A percentile compares a stretch with the other conserved stretches of the same genome.
Conservation (phyloP, 306 rosid species). For the Leucaena leucocephala region DNA sequence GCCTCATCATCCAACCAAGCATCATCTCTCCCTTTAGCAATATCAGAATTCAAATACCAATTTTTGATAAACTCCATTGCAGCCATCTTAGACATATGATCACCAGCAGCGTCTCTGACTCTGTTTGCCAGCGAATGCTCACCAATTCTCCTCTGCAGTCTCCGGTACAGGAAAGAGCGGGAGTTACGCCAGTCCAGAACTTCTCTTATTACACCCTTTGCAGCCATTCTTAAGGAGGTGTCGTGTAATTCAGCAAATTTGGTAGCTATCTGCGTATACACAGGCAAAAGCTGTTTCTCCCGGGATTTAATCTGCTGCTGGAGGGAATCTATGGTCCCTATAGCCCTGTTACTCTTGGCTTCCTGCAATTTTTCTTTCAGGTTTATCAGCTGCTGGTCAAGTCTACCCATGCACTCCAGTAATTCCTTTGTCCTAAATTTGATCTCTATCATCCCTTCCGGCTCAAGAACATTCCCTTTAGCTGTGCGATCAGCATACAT, state of each 20-base stretch:
- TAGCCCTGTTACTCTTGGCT: conserved; percentile 60
- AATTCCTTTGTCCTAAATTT: conserved; percentile 91
- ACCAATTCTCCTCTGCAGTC: conserved; percentile 79
- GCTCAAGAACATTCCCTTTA: conserved; percentile 97
- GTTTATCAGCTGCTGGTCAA: conserved; percentile 75
- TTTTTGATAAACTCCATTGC: conserved; percentile 65
- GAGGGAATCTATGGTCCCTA: conserved; percentile 57
- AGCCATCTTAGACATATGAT: conserved; percentile 64
- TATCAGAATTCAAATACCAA: conserved; percentile 75
- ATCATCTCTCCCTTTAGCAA: conserved; percentile 54
- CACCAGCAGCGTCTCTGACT: conserved; percentile 83
- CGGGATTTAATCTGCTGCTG: conserved; percentile 85
- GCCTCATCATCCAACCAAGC: conserved; percentile 82
- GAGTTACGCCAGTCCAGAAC: conserved; percentile 86
- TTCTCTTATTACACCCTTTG: conserved; percentile 86
- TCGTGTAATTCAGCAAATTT: conserved; percentile 95
- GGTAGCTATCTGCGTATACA: conserved; percentile 95
- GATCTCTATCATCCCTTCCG: conserved; percentile 99
- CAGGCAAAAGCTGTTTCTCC: conserved; percentile 86
- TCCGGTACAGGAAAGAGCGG: conserved; percentile 75
- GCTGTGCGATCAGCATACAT: conserved; percentile 95
- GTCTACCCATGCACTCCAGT: conserved; percentile 94
- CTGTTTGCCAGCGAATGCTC: conserved; percentile 77
- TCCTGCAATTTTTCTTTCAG: conserved; percentile 79
- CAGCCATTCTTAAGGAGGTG: conserved; percentile 95